phyloP scores from a whole-genome alignment of 2,329 filamentous ascomycete species.

The Whalleya microplaca region DNA sequence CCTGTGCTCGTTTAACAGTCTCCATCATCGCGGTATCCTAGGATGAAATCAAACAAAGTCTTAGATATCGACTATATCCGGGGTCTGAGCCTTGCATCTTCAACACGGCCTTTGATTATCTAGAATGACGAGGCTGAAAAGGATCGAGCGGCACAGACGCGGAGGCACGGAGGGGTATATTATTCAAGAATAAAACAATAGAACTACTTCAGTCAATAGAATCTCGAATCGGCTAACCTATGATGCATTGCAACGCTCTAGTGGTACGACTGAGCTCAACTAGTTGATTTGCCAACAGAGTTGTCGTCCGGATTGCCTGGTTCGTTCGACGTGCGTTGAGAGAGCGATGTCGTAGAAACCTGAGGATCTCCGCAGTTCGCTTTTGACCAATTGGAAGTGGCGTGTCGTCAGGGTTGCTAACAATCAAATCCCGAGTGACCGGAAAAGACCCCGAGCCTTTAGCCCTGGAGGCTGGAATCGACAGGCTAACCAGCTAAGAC shows the following conservation, averaged over 20 bases:
- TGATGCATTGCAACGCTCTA: constrained; percentile 29
- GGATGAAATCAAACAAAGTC: constrained; percentile 21
- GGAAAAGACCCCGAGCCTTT: constrained; percentile 27
- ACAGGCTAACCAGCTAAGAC: constrained; percentile 7
- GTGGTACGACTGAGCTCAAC: constrained; percentile 19
- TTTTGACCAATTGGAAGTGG: constrained; percentile 29
- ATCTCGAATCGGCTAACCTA: constrained; percentile 32
- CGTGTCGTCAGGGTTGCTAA: constrained; percentile 19
- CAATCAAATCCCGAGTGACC: constrained; percentile 37
- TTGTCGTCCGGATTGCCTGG: constrained; percentile 19
- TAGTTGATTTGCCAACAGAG: constrained; percentile 23
- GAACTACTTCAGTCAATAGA: constrained; percentile 22
- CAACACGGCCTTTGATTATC: constrained; percentile 25
- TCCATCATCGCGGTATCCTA: constrained; percentile 31
- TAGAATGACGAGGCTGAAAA: constrained; percentile 32
- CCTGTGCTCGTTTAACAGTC: constrained; percentile 39
- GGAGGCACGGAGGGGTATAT: constrained; percentile 27
- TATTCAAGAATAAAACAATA: constrained; percentile 25
- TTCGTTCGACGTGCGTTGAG: constrained; percentile 23
- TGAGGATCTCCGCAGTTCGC: constrained; percentile 32
- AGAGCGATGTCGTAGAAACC: constrained; percentile 31
- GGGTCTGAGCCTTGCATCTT: constrained; percentile 35
- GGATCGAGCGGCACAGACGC: constrained; percentile 25
- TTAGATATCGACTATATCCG: constrained; percentile 26
- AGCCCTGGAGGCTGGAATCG: constrained; percentile 11